Base-by-base conservation (phyloP, 176 grass and related monocot genomes). In the Calamus simplicifolius region DNA sequence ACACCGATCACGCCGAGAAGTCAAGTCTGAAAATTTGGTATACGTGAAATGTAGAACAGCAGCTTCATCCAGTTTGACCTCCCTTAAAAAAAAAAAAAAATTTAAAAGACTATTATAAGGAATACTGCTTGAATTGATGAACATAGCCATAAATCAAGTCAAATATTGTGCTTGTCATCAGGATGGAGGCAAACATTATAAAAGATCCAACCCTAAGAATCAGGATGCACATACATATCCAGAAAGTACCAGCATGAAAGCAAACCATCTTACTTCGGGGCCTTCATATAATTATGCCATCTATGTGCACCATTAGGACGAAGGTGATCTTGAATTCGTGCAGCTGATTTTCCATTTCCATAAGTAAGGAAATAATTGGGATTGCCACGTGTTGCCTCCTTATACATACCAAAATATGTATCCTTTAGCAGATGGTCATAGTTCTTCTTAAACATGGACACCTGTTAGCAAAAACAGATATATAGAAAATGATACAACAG, bases 371-470 rank as follows among this genome's bases (percentile, higher is more conserved):
- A 96, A 69, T 90, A 96, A 51, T 96, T 96, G 25, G 92, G 87
- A 62, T 96, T 96, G 59, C 80, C 83, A 30, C 83, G 80, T 29
- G 92, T 87, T 58, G 92, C 92, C 74, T 90, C 92, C 73, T 96
- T 96, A 29, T 96, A 90, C 92, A 96, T 77, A 50, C 77, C 83
- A 77, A 90, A 96, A 67, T 96, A 96, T 58, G 75, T 82, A 59
- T 96, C 92, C 79, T 82, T 96, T 26, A 80, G 92, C n/a, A 96
- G 81, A 88, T 96, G 92, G 71, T 96, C 92, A 84, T 85, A 96
- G 49, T 96, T 96, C 74, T 80, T 96, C 69, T 96, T 96, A 68
- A 96, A 96, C 92, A 96, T 88, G n/a, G 92, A 96, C 68, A 96
- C 83, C 92, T 96, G n/a, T 15, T 68, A 54, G 13, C 75, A 72